Conservation (phyloP, 208 protist genomes). For the Herpetomonas tarakana region DNA sequence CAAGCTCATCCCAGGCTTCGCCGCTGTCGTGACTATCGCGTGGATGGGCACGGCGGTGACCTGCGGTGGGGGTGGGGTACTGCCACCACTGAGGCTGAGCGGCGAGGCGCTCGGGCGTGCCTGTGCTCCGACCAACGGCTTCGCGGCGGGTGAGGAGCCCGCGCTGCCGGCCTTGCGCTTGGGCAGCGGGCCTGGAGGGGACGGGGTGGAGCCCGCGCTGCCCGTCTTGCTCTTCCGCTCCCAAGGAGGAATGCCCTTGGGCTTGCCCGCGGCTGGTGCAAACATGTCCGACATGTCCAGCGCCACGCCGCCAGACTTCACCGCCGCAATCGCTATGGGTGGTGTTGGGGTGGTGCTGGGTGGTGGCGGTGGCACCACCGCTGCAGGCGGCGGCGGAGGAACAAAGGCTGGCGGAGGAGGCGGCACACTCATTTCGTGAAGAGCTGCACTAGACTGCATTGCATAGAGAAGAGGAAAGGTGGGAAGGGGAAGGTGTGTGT, state of each 20-base stretch:
- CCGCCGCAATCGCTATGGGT: not conserved
- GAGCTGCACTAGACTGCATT: not conserved
- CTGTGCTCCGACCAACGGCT: not conserved
- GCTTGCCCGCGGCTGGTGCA: conserved; percentile 11
- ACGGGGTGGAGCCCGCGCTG: not conserved
- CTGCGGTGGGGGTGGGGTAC: conserved; percentile 2
- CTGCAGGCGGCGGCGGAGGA: conserved; percentile 8
- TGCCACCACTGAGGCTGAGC: not conserved
- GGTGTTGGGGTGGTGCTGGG: conserved; percentile 10
- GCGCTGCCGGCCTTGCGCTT: not conserved
- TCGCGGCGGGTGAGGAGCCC: not conserved
- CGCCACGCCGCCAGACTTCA: conserved; percentile 30
- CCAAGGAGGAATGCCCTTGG: conserved; percentile 44
- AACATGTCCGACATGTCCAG: conserved; percentile 49
- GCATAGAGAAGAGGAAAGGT: conserved; percentile 9
- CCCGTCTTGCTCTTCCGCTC: conserved; percentile 17
- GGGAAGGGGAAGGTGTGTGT: too few relatives aligned
- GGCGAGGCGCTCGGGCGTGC: not conserved
- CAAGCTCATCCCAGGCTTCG: not conserved
- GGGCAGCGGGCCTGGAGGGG: not conserved
- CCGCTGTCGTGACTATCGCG: not conserved
- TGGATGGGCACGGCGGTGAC: conserved; percentile 6
- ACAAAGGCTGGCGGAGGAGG: conserved; percentile 22
- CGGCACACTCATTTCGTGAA: conserved; percentile 20
- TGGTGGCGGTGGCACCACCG: conserved; percentile 26